A percentile compares a stretch with the other conserved stretches of the same genome.
Conservation (phyloP, 2,329 filamentous ascomycete genomes). For the Hypoxylon sp. region DNA sequence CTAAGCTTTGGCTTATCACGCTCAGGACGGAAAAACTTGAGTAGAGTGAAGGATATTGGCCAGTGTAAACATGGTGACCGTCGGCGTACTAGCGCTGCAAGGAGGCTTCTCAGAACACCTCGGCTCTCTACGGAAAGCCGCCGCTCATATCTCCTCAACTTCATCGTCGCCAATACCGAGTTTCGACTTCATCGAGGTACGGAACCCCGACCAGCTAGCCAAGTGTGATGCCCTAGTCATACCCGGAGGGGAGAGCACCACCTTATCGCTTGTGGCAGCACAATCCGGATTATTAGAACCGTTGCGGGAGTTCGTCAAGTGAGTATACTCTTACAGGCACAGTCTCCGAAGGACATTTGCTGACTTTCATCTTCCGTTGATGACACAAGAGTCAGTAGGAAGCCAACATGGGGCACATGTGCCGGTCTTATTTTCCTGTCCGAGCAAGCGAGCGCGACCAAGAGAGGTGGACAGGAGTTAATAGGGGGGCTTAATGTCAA, state of each 20-base stretch:
- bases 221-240: conserved; percentile 87
- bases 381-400: conserved; percentile 74
- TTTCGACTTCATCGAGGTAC: conserved; percentile 82
- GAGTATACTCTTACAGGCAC: conserved; percentile 53
- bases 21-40: background rate
- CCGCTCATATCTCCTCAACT: conserved; percentile 61
- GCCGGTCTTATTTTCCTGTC: conserved; percentile 93
- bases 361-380: conserved; percentile 17
- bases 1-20: too few species aligned
- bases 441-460: conserved; percentile 88
- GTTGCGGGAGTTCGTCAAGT: conserved; percentile 92
- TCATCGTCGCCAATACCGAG: conserved; percentile 19
- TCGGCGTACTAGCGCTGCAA: conserved; percentile 83
- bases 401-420: conserved; percentile 95
- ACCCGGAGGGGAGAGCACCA: conserved; percentile 94
- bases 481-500: conserved; percentile 92
- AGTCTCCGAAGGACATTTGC: background rate
- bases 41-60: background rate
- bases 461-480: conserved; percentile 91
- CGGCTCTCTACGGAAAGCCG: conserved; percentile 79
- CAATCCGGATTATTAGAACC: conserved; percentile 87
- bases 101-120: conserved; percentile 94
- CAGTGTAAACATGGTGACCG: conserved; percentile 58
- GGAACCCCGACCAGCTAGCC: conserved; percentile 79
- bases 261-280: conserved; percentile 89